Percentiles rank a stretch among this genome's conserved stretches.
Conservation (phyloP, 768 basidiomycete species). For the Cyclocybe aegerita region DNA sequence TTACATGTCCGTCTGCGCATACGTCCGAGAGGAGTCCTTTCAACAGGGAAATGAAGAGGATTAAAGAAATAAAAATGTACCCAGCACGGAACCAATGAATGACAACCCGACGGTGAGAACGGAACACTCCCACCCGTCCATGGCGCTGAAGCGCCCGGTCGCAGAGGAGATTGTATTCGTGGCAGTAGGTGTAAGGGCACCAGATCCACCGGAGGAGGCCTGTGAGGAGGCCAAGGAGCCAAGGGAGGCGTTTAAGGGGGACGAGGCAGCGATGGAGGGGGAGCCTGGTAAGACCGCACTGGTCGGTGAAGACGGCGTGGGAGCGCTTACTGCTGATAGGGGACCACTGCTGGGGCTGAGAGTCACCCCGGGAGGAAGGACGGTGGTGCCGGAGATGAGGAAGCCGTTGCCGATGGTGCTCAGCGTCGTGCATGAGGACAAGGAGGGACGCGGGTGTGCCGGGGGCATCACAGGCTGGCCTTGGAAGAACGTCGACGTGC, state of each 20-base stretch:
- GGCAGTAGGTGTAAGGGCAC: neutral
- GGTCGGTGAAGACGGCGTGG: neutral
- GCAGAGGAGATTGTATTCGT: conserved; percentile 13
- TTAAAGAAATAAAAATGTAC: conserved; percentile 24
- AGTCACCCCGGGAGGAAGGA: conserved; percentile 15
- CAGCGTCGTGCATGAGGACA: conserved; percentile 56
- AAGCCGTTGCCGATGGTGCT: conserved; percentile 52
- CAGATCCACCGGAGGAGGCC: conserved; percentile 1
- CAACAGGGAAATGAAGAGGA: neutral
- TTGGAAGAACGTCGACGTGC: conserved; percentile 65
- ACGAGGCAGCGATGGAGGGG: neutral
- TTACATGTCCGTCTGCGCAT: no score
- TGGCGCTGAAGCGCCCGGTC: neutral
- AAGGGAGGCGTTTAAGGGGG: neutral
- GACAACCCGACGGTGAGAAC: conserved; percentile 23
- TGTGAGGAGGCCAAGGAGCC: conserved; percentile 9
- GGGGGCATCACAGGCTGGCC: conserved; percentile 54
- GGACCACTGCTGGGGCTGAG: conserved; percentile 16
- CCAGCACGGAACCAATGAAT: conserved; percentile 21
- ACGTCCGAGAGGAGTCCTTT: neutral
- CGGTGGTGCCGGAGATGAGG: conserved; percentile 27
- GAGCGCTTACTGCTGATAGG: conserved; percentile 7
- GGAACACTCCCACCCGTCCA: conserved; percentile 24
- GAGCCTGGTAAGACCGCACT: neutral
- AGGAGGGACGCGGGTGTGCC: conserved; percentile 55